Evolutionary conservation across 192 early-diverging fungal species (phyloP), one percentile per base, ranked within the genome.

Genomic region (Oehlia diaphana): DNA sequence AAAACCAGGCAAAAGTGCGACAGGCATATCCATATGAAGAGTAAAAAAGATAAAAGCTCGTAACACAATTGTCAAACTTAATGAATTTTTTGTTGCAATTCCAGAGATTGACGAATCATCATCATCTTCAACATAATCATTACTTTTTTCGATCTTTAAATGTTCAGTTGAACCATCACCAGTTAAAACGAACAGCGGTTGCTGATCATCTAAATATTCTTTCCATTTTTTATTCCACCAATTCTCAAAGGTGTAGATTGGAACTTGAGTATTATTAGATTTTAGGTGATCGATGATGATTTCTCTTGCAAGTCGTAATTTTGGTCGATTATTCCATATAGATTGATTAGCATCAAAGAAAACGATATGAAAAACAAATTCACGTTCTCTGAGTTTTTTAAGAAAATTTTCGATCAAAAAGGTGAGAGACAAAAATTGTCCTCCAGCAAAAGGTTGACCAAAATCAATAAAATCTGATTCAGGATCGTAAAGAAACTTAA

Each of bases 321-420:
- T 77, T 72, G 35, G 78, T 47, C 80, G 71, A 26, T 65, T 44
- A 33, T 71, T 75, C 82, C 81, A 74, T 19, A 85, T 79, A 16
- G 26, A 78, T 44, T 77, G 77, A 23, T 81, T 78, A 49, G 63
- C 81, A 6, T 85, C 68, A 76, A 86, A 86, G 44, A 84, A 86
- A 16, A 79, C 78, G 9, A 86, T 4, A 39, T 86, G 74, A 72
- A 86, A 86, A 8, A 64, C 72, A 39, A 81, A 83, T 35, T 77
- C 74, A 47, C 79, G 80, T n/a, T 82, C 72, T 14, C 67, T 33
- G 35, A 86, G 79, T n/a, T 76, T 44, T 2, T 75, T 58, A 12
- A 86, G 49, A 76, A 82, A 81, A 33, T 19, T 31, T 35, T 86
- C 85, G 42, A 83, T 33, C 10, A 49, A 50, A 66, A 77, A 82